Evolutionary conservation across 257 asterid species (phyloP).

Genomic region (Solanum chilense): DNA sequence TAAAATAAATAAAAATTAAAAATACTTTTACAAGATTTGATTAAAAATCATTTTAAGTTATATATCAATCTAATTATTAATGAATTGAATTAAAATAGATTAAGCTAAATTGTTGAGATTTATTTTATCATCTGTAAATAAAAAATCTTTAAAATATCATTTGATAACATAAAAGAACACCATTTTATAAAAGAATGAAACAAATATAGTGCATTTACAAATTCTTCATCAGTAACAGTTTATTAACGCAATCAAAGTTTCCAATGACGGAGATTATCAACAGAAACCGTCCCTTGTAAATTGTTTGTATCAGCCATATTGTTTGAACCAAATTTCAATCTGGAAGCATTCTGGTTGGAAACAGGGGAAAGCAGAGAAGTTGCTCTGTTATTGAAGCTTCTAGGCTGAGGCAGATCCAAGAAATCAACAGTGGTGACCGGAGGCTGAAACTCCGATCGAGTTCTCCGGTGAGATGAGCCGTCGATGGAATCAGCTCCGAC

Average conservation of each 20-base stretch:
- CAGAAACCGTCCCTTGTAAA: background rate
- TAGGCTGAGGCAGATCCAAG: background rate
- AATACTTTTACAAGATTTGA: too few species aligned
- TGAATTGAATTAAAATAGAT: too few species aligned
- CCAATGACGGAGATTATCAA: background rate
- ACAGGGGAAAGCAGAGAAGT: constrained; percentile 8
- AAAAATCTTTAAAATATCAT: background rate
- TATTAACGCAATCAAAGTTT: background rate
- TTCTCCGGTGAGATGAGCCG: constrained; percentile 37
- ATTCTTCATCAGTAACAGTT: background rate
- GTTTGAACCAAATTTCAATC: background rate
- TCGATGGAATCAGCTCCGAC: constrained; percentile 24
- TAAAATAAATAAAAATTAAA: too few species aligned
- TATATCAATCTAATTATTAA: too few species aligned
- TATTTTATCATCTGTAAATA: too few species aligned
- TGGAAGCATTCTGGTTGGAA: constrained; percentile 1
- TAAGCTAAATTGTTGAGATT: too few species aligned
- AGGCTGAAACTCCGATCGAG: constrained; percentile 27
- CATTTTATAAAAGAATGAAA: background rate
- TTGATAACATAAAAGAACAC: background rate
- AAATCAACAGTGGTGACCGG: constrained; percentile 3
- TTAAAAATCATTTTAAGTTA: too few species aligned
- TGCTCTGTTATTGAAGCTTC: constrained; percentile 11
- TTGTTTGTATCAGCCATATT: background rate
- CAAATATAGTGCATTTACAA: background rate